Percentiles rank a stretch among this genome's conserved stretches.
Evolutionary conservation across 2,329 filamentous ascomycete species (phyloP).

Genomic region (Trichoderma arundinaceum): DNA sequence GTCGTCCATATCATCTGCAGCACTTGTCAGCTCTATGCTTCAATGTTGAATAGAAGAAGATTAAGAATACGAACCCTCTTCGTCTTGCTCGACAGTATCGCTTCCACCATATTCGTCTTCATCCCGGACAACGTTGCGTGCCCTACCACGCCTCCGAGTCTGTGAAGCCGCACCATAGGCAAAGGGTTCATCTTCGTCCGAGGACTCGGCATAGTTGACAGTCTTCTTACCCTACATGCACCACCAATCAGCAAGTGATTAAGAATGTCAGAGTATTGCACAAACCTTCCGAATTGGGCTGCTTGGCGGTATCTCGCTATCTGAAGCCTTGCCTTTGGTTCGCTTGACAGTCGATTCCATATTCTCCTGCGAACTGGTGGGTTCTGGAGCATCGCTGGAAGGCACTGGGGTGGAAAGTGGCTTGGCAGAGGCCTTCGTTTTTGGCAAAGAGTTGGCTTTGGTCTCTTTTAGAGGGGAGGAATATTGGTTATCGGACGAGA

Average conservation of each 20-base stretch:
- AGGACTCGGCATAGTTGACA: conserved; percentile 85
- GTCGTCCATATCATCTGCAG: conserved; percentile 74
- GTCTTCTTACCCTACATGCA: conserved; percentile 55
- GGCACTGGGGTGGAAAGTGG: conserved; percentile 70
- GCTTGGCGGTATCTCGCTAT: conserved; percentile 53
- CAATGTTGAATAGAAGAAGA: no score
- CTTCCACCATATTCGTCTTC: conserved; percentile 72
- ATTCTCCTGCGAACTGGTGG: conserved; percentile 72
- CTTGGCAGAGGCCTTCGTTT: conserved; percentile 53
- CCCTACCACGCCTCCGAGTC: conserved; percentile 48
- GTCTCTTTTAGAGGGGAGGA: conserved; percentile 50
- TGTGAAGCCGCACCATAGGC: conserved; percentile 49
- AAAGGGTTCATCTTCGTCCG: conserved; percentile 78
- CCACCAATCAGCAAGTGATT: background rate
- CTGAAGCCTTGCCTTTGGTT: conserved; percentile 22
- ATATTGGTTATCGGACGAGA: conserved; percentile 41
- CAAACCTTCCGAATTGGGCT: conserved; percentile 82
- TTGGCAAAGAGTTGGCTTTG: conserved; percentile 49
- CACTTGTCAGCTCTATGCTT: conserved; percentile 23
- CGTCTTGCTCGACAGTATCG: conserved; percentile 65
- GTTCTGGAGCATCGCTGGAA: conserved; percentile 76
- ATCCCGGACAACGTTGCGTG: conserved; percentile 66
- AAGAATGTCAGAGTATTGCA: background rate
- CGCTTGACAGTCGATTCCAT: conserved; percentile 48
- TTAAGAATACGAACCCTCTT: conserved; percentile 56